Base-by-base conservation (phyloP, 139 green algal genomes). In the Picochlorum sp. region DNA sequence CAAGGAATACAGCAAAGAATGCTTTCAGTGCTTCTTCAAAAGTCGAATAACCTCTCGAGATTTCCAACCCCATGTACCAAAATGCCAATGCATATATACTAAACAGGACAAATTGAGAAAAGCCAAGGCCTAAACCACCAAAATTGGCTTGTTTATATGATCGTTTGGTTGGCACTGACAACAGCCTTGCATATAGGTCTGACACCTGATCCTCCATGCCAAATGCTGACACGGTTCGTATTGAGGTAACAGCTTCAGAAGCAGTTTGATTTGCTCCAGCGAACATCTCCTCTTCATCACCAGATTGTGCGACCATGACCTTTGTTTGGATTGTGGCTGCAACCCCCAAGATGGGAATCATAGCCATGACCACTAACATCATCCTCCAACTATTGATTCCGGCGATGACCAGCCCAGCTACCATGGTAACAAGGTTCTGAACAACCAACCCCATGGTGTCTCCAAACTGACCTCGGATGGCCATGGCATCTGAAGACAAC, bases 1-100 rank as follows among this genome's bases (percentile, higher is more conserved):
- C 72, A 49, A 91, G 72, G 47, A 92, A 66, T 45, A 95, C 86
- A 28, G 77, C 68, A 57, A 93, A 81, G 77, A 94, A 92, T 3
- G 82, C 82, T 64, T 88, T 83, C 41, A 95, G 69, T 15, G 81
- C 73, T 26, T 90, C 63, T 18, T 75, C 66, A 64, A 95, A 92
- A 18, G 66, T 69, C n/a, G 66, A 57, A 4, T 76, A 60, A 0
- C 69, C 68, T 0, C 59, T 45, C 24, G 59, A 15, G 10, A 90
- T 67, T 26, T 79, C 57, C 50, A 49, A 58, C 6, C 74, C 77
- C 18, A 67, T 82, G 55, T 76, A 88, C 77, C 84, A 88, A 44
- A 82, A 83, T 14, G 75, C 62, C 14, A 96, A 50, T 6, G 85
- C 77, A 63, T 87, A 84, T n/a, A 81, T 80, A 23, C 67, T 79